Conservation (phyloP, 1,139 yeast genomes). For the Scheffersomyces titani region DNA sequence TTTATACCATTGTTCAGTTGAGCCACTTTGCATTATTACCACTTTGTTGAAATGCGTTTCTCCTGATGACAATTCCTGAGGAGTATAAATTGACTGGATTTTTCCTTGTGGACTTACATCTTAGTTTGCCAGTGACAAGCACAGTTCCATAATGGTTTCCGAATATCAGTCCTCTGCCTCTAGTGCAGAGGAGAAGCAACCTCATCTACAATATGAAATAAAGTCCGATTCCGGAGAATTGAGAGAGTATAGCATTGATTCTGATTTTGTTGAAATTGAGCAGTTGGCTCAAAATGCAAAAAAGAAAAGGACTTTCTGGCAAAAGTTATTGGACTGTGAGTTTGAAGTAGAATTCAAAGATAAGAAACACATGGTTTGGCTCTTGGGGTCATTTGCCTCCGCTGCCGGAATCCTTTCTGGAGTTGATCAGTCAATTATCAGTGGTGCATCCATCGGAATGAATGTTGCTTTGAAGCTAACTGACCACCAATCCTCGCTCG, state of each 20-base stretch:
- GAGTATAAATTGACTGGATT: background rate
- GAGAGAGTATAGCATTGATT: constrained; percentile 24
- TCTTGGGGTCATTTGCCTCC: constrained; percentile 54
- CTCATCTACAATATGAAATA: background rate
- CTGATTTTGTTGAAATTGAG: constrained; percentile 27
- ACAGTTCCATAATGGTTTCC: background rate
- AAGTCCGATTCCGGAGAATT: constrained; percentile 10
- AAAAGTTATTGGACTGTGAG: constrained; percentile 23
- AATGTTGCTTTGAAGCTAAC: constrained; percentile 34
- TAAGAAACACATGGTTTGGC: constrained; percentile 45
- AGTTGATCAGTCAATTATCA: constrained; percentile 55
- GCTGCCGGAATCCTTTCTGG: constrained; percentile 64
- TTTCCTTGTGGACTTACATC: background rate
- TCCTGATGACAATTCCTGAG: background rate
- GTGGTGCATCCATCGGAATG: constrained; percentile 59
- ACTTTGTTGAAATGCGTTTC: background rate
- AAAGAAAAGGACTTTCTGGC: constrained; percentile 19
- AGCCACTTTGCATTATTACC: background rate
- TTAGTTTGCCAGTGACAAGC: background rate
- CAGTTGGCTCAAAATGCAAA: constrained; percentile 18
- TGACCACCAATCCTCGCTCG: constrained; percentile 41
- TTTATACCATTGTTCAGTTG: background rate
- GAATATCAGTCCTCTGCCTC: background rate
- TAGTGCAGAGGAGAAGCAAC: background rate
- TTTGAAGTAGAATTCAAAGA: constrained; percentile 37